A percentile compares a stretch with the other conserved stretches of the same genome.
Conservation (phyloP, 2,329 filamentous ascomycete species). For the Emergomyces africanus region DNA sequence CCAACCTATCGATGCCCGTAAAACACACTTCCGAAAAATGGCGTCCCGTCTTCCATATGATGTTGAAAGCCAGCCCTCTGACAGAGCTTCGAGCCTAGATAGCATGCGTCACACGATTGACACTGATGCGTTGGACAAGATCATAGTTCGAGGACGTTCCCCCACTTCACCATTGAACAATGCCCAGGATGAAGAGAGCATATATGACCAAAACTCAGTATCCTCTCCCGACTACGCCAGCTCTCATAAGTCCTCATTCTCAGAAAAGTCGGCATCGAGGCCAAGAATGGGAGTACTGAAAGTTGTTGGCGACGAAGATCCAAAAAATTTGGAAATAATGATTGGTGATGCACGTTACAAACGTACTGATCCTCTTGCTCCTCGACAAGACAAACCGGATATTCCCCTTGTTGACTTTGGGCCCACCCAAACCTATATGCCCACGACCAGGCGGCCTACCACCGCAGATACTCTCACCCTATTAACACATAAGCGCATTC, state of each 20-base stretch:
- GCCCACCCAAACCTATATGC: conserved; percentile 59
- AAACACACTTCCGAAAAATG: conserved; percentile 34
- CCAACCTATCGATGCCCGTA: conserved; percentile 2
- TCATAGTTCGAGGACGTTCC: conserved; percentile 20
- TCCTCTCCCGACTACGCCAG: conserved; percentile 69
- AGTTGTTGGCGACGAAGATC: conserved; percentile 51
- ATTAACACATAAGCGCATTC: conserved; percentile 19
- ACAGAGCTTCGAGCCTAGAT: conserved; percentile 26
- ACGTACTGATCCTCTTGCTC: conserved; percentile 19
- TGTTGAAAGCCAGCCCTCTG: conserved; percentile 13
- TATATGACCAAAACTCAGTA: conserved; percentile 51
- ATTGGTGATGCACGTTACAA: conserved; percentile 37
- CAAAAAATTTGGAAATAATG: conserved; percentile 31
- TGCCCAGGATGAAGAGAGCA: conserved; percentile 25
- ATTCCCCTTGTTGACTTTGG: conserved; percentile 77
- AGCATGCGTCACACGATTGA: conserved; percentile 33
- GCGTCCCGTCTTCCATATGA: conserved; percentile 22
- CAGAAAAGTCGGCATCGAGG: conserved; percentile 34
- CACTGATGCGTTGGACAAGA: conserved; percentile 39
- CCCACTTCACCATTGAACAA: conserved; percentile 2
- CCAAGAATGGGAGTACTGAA: conserved; percentile 70
- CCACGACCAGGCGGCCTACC: conserved; percentile 41
- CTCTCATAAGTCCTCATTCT: conserved; percentile 43
- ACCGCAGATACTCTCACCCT: conserved; percentile 41
- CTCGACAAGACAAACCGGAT: conserved; percentile 31